phyloP scores from a whole-genome alignment of 2,329 filamentous ascomycete genomes.

The Calonectria fujianensis region DNA sequence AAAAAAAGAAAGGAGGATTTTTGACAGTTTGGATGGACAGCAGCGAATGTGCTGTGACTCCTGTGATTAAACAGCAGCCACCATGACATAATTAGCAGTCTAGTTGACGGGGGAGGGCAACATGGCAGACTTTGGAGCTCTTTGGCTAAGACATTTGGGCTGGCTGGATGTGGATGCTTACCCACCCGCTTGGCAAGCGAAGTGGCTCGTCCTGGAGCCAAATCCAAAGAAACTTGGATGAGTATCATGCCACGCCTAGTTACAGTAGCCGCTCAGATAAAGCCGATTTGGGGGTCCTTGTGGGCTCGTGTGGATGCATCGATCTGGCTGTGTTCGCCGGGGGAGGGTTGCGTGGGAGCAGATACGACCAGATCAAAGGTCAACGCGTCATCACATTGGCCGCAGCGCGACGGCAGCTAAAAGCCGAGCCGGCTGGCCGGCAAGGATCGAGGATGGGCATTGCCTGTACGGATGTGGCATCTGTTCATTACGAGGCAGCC shows the following conservation, averaged over 20 bases:
- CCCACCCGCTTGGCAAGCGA: conserved; percentile 22
- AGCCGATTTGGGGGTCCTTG: not conserved
- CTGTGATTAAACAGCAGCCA: conserved; percentile 14
- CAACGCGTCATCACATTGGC: conserved; percentile 54
- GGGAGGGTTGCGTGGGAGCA: not conserved
- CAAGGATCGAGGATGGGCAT: conserved; percentile 29
- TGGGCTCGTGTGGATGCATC: conserved; percentile 14
- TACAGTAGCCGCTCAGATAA: conserved; percentile 32
- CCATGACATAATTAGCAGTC: conserved; percentile 27
- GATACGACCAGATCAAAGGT: conserved; percentile 37
- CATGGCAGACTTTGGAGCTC: conserved; percentile 25
- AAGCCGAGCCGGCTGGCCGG: conserved; percentile 50
- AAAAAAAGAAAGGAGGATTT: not conserved
- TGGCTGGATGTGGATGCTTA: conserved; percentile 26
- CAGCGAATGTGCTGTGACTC: conserved; percentile 10
- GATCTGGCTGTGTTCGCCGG: conserved; percentile 8
- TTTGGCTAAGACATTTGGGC: conserved; percentile 25
- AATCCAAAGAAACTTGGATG: conserved; percentile 24
- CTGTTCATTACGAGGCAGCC: conserved; percentile 5
- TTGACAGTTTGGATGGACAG: conserved; percentile 24
- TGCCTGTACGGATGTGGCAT: conserved; percentile 10
- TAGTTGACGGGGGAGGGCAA: not conserved
- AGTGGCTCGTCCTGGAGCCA: conserved; percentile 25
- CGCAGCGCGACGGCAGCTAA: conserved; percentile 42
- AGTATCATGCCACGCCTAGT: conserved; percentile 14